Evolutionary conservation across 208 protist genomes (phyloP).

Genomic region (Strigomonas galati): DNA sequence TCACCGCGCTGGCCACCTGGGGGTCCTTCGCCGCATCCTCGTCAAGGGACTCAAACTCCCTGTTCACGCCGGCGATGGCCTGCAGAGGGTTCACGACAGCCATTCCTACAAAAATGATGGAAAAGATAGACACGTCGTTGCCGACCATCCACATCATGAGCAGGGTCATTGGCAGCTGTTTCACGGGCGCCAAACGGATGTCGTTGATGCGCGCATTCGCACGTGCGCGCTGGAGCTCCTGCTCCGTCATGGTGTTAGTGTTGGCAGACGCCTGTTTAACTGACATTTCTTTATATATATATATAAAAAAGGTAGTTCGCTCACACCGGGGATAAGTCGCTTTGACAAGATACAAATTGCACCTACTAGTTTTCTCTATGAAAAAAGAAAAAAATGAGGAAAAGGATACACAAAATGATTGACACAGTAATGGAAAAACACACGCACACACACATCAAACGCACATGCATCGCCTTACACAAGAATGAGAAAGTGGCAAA

Average conservation of each 20-base stretch:
- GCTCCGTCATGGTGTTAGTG: slow-evolving; percentile 34
- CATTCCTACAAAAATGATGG: slow-evolving; percentile 90
- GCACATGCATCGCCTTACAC: no score
- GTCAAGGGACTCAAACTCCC: slow-evolving; percentile 61
- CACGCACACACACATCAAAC: no score
- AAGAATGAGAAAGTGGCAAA: no score
- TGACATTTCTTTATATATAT: slow-evolving; percentile 9
- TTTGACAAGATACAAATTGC: no score
- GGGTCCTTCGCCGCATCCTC: slow-evolving; percentile 59
- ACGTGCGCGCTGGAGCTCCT: slow-evolving; percentile 47
- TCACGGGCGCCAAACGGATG: slow-evolving; percentile 67
- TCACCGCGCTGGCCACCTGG: slow-evolving; percentile 43
- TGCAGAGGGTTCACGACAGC: slow-evolving; percentile 75
- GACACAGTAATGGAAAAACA: no score
- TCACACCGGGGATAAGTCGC: no score
- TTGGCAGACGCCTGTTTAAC: slow-evolving; percentile 2
- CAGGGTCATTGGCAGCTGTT: slow-evolving; percentile 79
- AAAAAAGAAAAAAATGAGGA: not conserved
- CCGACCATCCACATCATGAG: slow-evolving; percentile 91
- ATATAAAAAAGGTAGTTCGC: no score
- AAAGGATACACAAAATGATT: not conserved
- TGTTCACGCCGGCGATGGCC: slow-evolving; percentile 43
- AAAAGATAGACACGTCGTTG: slow-evolving; percentile 86
- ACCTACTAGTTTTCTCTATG: no score
- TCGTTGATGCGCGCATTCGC: slow-evolving; percentile 62